phyloP scores from a whole-genome alignment of 2,329 filamentous ascomycete species.

The Ophiocordyceps australis region DNA sequence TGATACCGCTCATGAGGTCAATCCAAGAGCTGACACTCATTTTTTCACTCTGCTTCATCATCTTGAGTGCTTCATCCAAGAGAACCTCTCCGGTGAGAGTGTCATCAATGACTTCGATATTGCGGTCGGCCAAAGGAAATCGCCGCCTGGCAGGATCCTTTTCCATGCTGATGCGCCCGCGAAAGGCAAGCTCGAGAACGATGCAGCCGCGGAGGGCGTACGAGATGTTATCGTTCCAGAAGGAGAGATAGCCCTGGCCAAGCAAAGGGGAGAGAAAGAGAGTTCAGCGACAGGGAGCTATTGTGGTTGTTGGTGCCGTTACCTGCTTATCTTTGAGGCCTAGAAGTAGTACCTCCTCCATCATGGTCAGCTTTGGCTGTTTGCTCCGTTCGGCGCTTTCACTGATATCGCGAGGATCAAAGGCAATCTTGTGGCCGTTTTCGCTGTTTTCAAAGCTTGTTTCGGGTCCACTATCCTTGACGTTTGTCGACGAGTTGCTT shows the following conservation, averaged over 20 bases:
- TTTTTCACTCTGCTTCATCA: conserved; percentile 99
- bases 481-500: conserved; percentile 35
- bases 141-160: conserved; percentile 84
- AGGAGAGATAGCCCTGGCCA: conserved; percentile 83
- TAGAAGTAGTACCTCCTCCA: conserved; percentile 94
- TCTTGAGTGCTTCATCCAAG: conserved; percentile 93
- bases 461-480: conserved; percentile 38
- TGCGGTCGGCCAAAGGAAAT: conserved; percentile 79
- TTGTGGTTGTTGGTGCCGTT: conserved; percentile 10
- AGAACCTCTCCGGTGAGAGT: conserved; percentile 92
- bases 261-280: neutral
- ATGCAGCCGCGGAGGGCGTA: conserved; percentile 96
- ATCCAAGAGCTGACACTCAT: conserved; percentile 99
- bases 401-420: conserved; percentile 90
- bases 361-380: conserved; percentile 93
- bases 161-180: conserved; percentile 95
- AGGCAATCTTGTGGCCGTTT: conserved; percentile 97
- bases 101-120: conserved; percentile 95
- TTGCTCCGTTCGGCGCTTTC: conserved; percentile 93
- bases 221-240: conserved; percentile 99
- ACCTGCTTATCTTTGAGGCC: conserved; percentile 98
- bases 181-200: conserved; percentile 90
- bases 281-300: neutral
- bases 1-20: conserved; percentile 87
- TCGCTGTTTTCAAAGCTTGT: conserved; percentile 85